phyloP scores from a whole-genome alignment of 2,329 filamentous ascomycete genomes.

The Phoma sp. region DNA sequence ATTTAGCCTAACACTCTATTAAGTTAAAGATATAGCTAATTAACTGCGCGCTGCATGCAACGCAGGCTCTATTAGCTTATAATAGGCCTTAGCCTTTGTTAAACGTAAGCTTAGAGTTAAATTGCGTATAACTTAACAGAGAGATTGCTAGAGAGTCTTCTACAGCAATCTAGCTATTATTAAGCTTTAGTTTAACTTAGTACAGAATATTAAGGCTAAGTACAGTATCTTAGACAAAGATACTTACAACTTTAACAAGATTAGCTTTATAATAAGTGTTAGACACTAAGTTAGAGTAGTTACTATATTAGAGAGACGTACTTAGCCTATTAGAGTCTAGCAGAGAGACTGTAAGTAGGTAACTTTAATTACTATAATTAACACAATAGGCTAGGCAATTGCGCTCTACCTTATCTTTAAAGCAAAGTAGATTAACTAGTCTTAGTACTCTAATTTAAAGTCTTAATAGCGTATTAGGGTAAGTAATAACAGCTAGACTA shows the following conservation, averaged over 20 bases:
- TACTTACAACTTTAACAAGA: slow-evolving; percentile 28
- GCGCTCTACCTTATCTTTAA: not conserved
- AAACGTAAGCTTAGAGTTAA: slow-evolving; percentile 12
- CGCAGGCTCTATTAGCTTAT: slow-evolving; percentile 8
- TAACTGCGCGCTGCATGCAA: slow-evolving; percentile 6
- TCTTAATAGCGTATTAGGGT: too few relatives aligned
- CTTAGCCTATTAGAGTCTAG: slow-evolving; percentile 8
- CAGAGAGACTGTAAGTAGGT: slow-evolving; percentile 18
- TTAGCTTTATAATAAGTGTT: slow-evolving; percentile 21
- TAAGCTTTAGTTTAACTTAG: not conserved
- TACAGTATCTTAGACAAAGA: slow-evolving; percentile 14
- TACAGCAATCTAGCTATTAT: not conserved
- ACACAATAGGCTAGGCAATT: too few relatives aligned
- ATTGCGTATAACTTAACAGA: slow-evolving; percentile 5
- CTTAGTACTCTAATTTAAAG: too few relatives aligned
- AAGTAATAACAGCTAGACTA: too few relatives aligned
- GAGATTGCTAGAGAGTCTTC: slow-evolving; percentile 10
- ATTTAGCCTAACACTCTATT: slow-evolving; percentile 11
- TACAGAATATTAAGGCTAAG: too few relatives aligned
- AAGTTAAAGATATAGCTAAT: slow-evolving; percentile 17
- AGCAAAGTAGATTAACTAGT: not conserved
- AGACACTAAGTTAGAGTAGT: slow-evolving; percentile 1
- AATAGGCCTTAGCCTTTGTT: slow-evolving; percentile 17
- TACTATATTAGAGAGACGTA: not conserved
- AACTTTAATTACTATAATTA: too few relatives aligned